A percentile compares a stretch with the other conserved stretches of the same genome.
Conservation (phyloP, 2,329 filamentous ascomycete genomes). For the Talaromyces sp. region DNA sequence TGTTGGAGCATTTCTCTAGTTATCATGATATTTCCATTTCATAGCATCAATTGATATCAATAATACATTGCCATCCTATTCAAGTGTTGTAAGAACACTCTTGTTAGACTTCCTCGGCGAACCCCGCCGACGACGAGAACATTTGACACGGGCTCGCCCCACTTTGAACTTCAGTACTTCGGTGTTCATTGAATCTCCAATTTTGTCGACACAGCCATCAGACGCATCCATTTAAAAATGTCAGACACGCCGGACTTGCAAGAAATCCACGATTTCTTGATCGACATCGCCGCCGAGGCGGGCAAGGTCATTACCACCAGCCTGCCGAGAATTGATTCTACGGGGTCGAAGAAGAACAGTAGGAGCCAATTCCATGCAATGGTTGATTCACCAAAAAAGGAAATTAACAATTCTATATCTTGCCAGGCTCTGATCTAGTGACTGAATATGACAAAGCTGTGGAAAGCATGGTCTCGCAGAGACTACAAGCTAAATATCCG, state of each 20-base stretch:
- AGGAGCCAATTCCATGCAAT: background rate
- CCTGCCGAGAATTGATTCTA: slow-evolving; percentile 30
- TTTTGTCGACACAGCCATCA: background rate
- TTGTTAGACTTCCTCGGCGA: background rate
- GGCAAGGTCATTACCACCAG: slow-evolving; percentile 40
- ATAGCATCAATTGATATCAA: background rate
- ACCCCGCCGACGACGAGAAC: background rate
- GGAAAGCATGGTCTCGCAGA: slow-evolving; percentile 52
- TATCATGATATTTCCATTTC: background rate
- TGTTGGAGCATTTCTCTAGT: background rate
- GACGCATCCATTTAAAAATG: background rate
- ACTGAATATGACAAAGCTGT: slow-evolving; percentile 61
- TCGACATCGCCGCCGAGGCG: slow-evolving; percentile 36
- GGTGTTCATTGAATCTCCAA: background rate
- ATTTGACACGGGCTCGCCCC: background rate
- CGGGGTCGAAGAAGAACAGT: slow-evolving; percentile 45
- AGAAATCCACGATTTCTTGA: slow-evolving; percentile 40
- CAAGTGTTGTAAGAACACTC: too few relatives aligned
- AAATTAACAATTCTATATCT: background rate
- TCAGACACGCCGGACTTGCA: slow-evolving; percentile 21
- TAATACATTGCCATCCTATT: background rate
- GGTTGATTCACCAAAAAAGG: background rate
- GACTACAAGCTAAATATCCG: slow-evolving; percentile 49
- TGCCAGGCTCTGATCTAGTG: slow-evolving; percentile 54
- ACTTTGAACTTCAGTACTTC: background rate